These are phyloP conservation scores for Yamadazyma dendronema DNA, from an alignment of 1,139 yeast species.

Conservation along the genomic window DNA sequence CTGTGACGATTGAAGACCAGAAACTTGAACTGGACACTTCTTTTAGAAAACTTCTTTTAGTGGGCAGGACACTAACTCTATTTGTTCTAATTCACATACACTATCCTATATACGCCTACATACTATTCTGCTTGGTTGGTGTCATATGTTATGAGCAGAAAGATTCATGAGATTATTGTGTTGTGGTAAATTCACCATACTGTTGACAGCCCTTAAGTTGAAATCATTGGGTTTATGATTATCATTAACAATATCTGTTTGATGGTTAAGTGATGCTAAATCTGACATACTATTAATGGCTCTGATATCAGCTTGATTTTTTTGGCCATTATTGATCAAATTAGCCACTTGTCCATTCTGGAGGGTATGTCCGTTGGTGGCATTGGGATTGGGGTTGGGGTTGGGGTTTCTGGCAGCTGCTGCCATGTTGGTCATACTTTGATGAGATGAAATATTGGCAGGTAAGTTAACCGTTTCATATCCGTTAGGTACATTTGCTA, in stretches of 20 bases:
- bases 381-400: neutral
- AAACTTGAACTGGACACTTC: too few relatives aligned
- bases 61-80: too few relatives aligned
- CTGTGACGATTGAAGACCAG: too few relatives aligned
- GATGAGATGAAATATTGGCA: constrained; percentile 17
- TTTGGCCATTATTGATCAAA: constrained; percentile 1
- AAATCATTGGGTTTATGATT: constrained; percentile 11
- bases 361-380: neutral
- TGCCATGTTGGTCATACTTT: constrained; percentile 30
- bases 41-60: too few relatives aligned
- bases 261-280: constrained; percentile 21
- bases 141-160: neutral
- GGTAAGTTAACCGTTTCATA: constrained; percentile 13
- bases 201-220: constrained; percentile 29
- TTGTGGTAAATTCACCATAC: constrained; percentile 36
- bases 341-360: neutral
- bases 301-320: constrained; percentile 24
- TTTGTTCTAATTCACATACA: neutral
- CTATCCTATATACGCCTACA: neutral
- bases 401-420: too few relatives aligned
- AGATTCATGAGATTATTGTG: constrained; percentile 12
- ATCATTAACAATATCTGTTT: constrained; percentile 3
- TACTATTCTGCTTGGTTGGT: neutral
- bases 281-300: constrained; percentile 41
- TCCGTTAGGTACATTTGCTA: constrained; percentile 10